phyloP scores from a whole-genome alignment of 345 rosid species.

The Ailanthus altissimus region DNA sequence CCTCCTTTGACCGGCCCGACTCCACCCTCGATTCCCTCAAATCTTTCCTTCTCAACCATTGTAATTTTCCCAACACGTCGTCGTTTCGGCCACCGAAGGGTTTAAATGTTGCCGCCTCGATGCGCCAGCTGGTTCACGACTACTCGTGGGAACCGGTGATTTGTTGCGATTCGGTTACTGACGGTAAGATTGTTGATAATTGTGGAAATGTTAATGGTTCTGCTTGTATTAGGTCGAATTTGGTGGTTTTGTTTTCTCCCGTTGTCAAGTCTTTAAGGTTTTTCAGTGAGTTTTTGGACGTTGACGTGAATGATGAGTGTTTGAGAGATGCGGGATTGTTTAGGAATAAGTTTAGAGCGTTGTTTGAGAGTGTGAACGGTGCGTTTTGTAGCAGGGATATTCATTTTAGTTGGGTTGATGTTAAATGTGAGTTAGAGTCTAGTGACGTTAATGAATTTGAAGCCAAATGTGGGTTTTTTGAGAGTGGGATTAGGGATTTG shows the following conservation, averaged over 20 bases:
- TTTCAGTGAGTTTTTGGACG: slow-evolving; percentile 52
- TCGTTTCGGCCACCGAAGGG: slow-evolving; percentile 35
- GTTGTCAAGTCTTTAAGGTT: slow-evolving; percentile 35
- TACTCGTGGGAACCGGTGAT: slow-evolving; percentile 73
- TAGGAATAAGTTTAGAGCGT: slow-evolving; percentile 35
- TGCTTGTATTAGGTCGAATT: slow-evolving; percentile 54
- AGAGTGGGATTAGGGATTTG: slow-evolving; percentile 54
- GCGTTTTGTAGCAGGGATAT: slow-evolving; percentile 65
- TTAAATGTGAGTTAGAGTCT: slow-evolving; percentile 40
- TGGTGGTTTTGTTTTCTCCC: slow-evolving; percentile 79
- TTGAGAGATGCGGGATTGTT: slow-evolving; percentile 40
- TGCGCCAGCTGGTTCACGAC: slow-evolving; percentile 79
- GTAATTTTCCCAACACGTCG: not conserved
- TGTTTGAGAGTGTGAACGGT: slow-evolving; percentile 58
- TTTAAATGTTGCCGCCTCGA: slow-evolving; percentile 48
- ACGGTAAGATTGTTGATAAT: slow-evolving; percentile 37
- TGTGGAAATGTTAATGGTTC: not conserved
- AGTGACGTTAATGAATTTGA: slow-evolving; percentile 24
- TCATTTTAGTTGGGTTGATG: slow-evolving; percentile 80
- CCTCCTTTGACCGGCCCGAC: slow-evolving; percentile 62
- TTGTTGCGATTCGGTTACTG: slow-evolving; percentile 33
- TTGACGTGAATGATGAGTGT: slow-evolving; percentile 35
- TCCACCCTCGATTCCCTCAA: slow-evolving; percentile 56
- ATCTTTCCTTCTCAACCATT: slow-evolving; percentile 29
- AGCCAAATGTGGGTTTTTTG: slow-evolving; percentile 40